A percentile compares a stretch with the other conserved stretches of the same genome.
phyloP scores from a whole-genome alignment of 2,329 filamentous ascomycete species.

The Phialophora verrucosa region DNA sequence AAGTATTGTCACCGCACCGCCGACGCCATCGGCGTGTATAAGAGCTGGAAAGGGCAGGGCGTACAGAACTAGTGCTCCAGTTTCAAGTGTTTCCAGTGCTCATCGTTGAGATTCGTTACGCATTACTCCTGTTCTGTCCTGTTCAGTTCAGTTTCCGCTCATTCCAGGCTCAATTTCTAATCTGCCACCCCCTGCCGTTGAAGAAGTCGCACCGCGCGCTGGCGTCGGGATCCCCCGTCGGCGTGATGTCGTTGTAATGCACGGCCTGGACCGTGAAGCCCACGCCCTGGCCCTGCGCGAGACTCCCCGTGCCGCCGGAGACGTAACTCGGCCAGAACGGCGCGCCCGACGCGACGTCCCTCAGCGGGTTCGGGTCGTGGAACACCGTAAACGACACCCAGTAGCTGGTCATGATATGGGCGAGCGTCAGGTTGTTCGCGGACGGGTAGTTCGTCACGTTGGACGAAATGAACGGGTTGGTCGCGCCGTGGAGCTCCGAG shows the following conservation, averaged over 20 bases:
- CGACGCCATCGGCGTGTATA: background rate
- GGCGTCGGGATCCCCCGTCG: slow-evolving; percentile 15
- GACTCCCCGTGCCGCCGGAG: background rate
- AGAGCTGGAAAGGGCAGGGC: background rate
- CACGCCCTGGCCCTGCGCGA: slow-evolving; percentile 15
- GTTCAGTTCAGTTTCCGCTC: no score
- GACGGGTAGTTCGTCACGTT: slow-evolving; percentile 26
- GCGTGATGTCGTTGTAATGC: slow-evolving; percentile 16
- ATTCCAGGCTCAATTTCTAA: slow-evolving; percentile 15
- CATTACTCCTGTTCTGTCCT: no score
- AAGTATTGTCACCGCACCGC: no score
- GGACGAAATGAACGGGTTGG: slow-evolving; percentile 38
- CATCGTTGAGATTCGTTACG: background rate
- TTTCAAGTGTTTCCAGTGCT: background rate
- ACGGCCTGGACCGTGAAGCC: slow-evolving; percentile 25
- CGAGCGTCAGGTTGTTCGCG: slow-evolving; percentile 44
- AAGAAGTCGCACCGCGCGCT: slow-evolving; percentile 24
- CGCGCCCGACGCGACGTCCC: slow-evolving; percentile 9
- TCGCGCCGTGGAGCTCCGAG: slow-evolving; percentile 44
- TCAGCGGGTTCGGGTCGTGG: slow-evolving; percentile 44
- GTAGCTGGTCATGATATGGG: slow-evolving; percentile 44
- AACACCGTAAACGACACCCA: slow-evolving; percentile 45
- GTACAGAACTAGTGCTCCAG: background rate
- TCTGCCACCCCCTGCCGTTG: slow-evolving; percentile 18
- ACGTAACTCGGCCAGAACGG: slow-evolving; percentile 30